These are phyloP conservation scores for Pseudogymnoascus sp. DNA, from an alignment of 2,329 filamentous ascomycete genomes.

Conservation along the genomic window DNA sequence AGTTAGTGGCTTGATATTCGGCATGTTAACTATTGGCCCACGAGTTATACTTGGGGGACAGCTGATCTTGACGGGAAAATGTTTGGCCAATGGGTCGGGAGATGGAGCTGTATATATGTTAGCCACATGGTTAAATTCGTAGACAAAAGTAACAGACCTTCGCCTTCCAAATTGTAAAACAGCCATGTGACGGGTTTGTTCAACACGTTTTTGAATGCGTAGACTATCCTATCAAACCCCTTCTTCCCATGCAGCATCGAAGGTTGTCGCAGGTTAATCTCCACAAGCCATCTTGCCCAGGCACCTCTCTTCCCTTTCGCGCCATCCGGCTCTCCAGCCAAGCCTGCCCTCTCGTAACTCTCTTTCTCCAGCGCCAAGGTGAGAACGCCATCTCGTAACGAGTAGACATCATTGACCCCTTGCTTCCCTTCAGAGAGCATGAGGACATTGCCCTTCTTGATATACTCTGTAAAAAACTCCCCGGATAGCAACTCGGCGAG, in stretches of 20 bases:
- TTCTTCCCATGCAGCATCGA: conserved; percentile 79
- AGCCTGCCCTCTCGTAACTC: conserved; percentile 71
- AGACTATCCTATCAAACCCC: conserved; percentile 67
- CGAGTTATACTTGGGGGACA: conserved; percentile 25
- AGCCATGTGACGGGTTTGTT: conserved; percentile 64
- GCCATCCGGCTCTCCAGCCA: conserved; percentile 62
- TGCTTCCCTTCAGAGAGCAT: conserved; percentile 75
- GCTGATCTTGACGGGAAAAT: conserved; percentile 37
- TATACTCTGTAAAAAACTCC: conserved; percentile 73
- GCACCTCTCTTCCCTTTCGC: conserved; percentile 47
- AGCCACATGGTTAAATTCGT: conserved; percentile 2
- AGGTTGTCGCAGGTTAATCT: conserved; percentile 62
- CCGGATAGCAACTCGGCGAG: conserved; percentile 62
- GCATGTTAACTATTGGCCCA: conserved; percentile 25
- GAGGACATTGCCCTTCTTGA: conserved; percentile 63
- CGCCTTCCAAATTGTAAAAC: conserved; percentile 53
- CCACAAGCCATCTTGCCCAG: conserved; percentile 70
- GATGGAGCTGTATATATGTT: conserved; percentile 32
- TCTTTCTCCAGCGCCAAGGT: conserved; percentile 72
- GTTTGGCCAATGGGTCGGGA: conserved; percentile 41
- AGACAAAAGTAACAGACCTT: conserved; percentile 31
- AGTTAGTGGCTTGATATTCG: conserved; percentile 23
- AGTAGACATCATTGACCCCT: conserved; percentile 63
- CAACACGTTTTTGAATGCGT: conserved; percentile 72
- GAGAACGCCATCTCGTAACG: conserved; percentile 60